Conservation (phyloP, 208 protist species). For the Crithidia mellificae region DNA sequence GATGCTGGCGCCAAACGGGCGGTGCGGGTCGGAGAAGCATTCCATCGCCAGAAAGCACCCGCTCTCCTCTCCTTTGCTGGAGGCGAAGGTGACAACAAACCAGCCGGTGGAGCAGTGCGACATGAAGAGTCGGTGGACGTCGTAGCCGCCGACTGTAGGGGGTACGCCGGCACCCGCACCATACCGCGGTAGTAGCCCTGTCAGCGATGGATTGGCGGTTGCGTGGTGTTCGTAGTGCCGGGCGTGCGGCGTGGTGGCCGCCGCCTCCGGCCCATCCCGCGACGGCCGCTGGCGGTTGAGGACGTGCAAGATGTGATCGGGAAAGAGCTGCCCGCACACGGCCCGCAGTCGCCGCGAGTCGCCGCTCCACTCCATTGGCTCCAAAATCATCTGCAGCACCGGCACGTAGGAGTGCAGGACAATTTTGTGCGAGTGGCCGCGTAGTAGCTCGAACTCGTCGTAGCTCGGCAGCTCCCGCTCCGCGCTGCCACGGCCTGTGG, state of each 20-base stretch:
- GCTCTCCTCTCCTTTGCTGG: slow-evolving; percentile 24
- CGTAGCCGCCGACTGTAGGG: slow-evolving; percentile 30
- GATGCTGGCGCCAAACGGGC: slow-evolving; percentile 24
- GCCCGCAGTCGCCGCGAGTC: slow-evolving; percentile 27
- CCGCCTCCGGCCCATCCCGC: slow-evolving; percentile 2
- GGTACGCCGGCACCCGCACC: neutral
- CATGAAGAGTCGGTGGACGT: slow-evolving; percentile 28
- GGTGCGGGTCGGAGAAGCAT: slow-evolving; percentile 30
- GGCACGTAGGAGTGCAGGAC: slow-evolving; percentile 40
- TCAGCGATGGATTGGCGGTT: neutral
- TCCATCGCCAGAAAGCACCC: slow-evolving; percentile 40
- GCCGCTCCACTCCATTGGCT: slow-evolving; percentile 33
- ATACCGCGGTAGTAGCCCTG: neutral
- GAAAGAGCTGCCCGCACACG: slow-evolving; percentile 34
- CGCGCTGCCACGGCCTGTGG: slow-evolving; percentile 8
- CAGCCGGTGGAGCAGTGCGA: slow-evolving; percentile 19
- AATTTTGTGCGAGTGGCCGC: slow-evolving; percentile 35
- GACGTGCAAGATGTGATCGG: slow-evolving; percentile 40
- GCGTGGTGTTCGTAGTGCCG: slow-evolving; percentile 15
- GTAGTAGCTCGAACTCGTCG: slow-evolving; percentile 54
- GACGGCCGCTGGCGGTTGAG: slow-evolving; percentile 15
- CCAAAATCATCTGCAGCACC: slow-evolving; percentile 38
- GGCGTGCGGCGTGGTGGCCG: slow-evolving; percentile 20
- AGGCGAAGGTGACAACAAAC: slow-evolving; percentile 36
- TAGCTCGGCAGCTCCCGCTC: slow-evolving; percentile 37